Percentiles rank a stretch among this genome's conserved stretches.
Conservation (phyloP, 768 basidiomycete species). For the Lactarius quietus region DNA sequence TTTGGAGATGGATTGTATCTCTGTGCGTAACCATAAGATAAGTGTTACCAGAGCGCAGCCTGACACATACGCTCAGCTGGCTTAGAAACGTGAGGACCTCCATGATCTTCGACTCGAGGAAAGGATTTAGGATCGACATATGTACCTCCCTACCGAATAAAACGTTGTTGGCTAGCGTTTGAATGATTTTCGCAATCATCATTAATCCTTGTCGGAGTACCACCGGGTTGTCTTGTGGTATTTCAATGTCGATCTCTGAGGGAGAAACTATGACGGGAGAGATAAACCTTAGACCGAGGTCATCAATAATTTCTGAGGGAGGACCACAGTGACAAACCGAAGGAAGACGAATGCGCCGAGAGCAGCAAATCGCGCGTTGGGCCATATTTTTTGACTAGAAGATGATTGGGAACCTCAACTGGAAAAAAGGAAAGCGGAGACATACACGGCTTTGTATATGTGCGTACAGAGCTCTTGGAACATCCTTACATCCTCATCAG, state of each 20-base stretch:
- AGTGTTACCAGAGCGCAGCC: neutral
- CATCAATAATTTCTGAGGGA: slow-evolving; percentile 1
- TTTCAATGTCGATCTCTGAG: slow-evolving; percentile 76
- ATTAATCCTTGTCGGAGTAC: slow-evolving; percentile 75
- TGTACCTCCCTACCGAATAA: slow-evolving; percentile 89
- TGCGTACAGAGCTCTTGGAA: slow-evolving; percentile 85
- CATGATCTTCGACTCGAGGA: slow-evolving; percentile 65
- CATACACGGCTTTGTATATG: slow-evolving; percentile 75
- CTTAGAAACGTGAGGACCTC: slow-evolving; percentile 75
- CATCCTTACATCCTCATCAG: slow-evolving; percentile 48
- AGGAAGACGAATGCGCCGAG: slow-evolving; percentile 91
- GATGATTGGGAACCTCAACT: slow-evolving; percentile 18
- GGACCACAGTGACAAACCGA: slow-evolving; percentile 43
- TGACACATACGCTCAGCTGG: slow-evolving; percentile 58
- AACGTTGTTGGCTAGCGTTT: slow-evolving; percentile 92
- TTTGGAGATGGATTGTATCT: slow-evolving; percentile 40
- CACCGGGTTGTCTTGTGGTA: slow-evolving; percentile 56
- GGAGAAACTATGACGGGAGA: slow-evolving; percentile 88
- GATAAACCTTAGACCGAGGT: slow-evolving; percentile 62
- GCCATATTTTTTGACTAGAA: slow-evolving; percentile 63
- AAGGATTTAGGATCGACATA: slow-evolving; percentile 77
- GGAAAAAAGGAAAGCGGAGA: slow-evolving; percentile 20
- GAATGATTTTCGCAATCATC: slow-evolving; percentile 87
- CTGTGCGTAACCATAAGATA: slow-evolving; percentile 30
- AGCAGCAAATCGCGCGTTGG: slow-evolving; percentile 75